Evolutionary conservation across 1,139 yeast species (phyloP).

Genomic region (Citeromyces hawaiiensis): DNA sequence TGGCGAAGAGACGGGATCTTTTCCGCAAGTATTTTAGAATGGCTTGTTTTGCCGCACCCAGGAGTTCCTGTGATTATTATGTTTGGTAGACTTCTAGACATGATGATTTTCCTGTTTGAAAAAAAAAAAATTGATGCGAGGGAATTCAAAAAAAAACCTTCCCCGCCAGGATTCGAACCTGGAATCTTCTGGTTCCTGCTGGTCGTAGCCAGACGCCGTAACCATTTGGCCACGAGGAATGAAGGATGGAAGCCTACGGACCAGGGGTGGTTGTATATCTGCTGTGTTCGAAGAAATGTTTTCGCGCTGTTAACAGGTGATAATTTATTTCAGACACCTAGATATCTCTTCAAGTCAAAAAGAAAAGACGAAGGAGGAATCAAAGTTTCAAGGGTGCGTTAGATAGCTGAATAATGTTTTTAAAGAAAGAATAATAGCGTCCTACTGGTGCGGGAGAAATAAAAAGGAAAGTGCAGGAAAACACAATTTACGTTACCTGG

Average conservation of each 20-base stretch:
- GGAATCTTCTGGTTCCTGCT: conserved; percentile 81
- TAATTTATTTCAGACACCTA: too few species aligned
- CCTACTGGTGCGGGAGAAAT: too few species aligned
- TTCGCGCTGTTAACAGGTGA: too few species aligned
- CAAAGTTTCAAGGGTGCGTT: too few species aligned
- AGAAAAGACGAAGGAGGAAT: too few species aligned
- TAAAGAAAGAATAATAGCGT: too few species aligned
- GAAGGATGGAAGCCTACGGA: conserved; percentile 17
- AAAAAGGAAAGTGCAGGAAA: too few species aligned
- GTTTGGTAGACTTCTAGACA: conserved; percentile 48
- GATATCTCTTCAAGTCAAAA: too few species aligned
- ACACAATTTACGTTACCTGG: too few species aligned
- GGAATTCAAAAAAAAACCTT: conserved; percentile 30
- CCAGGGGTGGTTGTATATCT: background rate
- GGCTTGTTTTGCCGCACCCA: conserved; percentile 92
- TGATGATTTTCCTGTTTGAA: conserved; percentile 7
- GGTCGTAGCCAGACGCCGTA: conserved; percentile 85
- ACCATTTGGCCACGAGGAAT: conserved; percentile 89
- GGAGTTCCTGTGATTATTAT: conserved; percentile 94
- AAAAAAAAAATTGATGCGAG: background rate
- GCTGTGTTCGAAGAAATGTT: too few species aligned
- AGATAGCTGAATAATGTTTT: too few species aligned
- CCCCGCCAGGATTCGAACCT: conserved; percentile 96
- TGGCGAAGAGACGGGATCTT: conserved; percentile 24
- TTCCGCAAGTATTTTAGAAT: conserved; percentile 49